These are phyloP conservation scores for Raphanus sativus DNA, from an alignment of 345 rosid species.

Conservation along the genomic window DNA sequence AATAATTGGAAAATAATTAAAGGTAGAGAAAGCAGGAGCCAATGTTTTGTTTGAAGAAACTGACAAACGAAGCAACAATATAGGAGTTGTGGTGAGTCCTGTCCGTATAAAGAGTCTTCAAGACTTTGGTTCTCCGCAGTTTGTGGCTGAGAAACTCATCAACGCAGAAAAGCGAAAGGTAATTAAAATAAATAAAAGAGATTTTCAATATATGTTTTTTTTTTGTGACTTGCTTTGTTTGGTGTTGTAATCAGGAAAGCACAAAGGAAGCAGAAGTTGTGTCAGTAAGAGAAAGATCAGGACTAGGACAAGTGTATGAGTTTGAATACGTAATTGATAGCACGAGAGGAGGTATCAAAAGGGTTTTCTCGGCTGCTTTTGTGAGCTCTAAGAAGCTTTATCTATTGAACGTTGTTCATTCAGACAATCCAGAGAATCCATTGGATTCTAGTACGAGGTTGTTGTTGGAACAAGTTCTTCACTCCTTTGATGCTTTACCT, in stretches of 20 bases:
- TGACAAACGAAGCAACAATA: conserved; percentile 63
- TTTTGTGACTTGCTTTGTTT: background rate
- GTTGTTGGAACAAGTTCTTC: conserved; percentile 71
- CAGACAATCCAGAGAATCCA: conserved; percentile 75
- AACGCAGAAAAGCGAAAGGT: conserved; percentile 88
- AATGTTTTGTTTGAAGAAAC: conserved; percentile 75
- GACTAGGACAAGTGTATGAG: conserved; percentile 71
- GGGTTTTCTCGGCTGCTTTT: conserved; percentile 82
- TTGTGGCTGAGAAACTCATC: conserved; percentile 83
- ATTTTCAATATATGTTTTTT: background rate
- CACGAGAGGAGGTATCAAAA: conserved; percentile 82
- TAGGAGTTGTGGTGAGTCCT: conserved; percentile 85
- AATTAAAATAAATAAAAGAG: background rate
- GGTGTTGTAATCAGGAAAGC: conserved; percentile 58
- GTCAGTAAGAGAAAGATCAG: conserved; percentile 65
- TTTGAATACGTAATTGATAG: conserved; percentile 82
- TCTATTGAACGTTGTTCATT: conserved; percentile 67
- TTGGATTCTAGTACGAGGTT: conserved; percentile 57
- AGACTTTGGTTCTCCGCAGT: conserved; percentile 76
- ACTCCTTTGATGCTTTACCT: conserved; percentile 60
- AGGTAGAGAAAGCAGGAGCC: conserved; percentile 95
- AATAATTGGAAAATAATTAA: background rate
- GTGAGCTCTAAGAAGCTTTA: conserved; percentile 75
- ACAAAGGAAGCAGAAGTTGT: conserved; percentile 75
- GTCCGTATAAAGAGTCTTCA: conserved; percentile 73